A percentile compares a stretch with the other conserved stretches of the same genome.
Conservation (phyloP, 306 rosid genomes). For the Vigna unguiculata region DNA sequence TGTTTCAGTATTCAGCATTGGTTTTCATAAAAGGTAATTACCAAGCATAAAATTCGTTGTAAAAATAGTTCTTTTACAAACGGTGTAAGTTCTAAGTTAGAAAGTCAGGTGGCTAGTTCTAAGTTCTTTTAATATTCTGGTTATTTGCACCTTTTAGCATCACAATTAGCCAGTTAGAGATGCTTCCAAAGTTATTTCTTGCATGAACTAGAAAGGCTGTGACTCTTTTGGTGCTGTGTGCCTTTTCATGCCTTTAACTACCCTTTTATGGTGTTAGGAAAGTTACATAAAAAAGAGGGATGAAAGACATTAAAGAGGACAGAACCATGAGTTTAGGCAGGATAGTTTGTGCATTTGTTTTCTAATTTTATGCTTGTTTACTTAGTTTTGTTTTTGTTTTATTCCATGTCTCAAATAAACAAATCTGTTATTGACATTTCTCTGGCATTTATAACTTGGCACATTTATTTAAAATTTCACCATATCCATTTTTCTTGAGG, state of each 20-base stretch:
- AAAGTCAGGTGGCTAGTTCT: constrained; percentile 13
- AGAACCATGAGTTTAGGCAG: constrained; percentile 1
- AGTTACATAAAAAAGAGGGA: neutral
- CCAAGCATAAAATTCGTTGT: neutral
- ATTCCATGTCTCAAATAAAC: neutral
- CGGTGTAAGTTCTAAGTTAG: neutral
- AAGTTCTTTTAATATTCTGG: constrained; percentile 14
- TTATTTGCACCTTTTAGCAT: neutral
- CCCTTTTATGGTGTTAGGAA: neutral
- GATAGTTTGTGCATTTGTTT: constrained; percentile 17
- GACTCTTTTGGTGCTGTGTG: neutral
- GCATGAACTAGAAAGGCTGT: neutral
- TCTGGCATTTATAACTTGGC: neutral
- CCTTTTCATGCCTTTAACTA: neutral
- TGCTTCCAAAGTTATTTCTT: neutral
- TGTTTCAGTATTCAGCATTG: no score
- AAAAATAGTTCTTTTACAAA: neutral
- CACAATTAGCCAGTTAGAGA: neutral
- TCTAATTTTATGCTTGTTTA: constrained; percentile 17
- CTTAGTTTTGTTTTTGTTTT: neutral
- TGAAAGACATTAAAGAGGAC: constrained; percentile 11
- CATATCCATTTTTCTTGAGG: constrained; percentile 1
- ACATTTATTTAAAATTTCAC: neutral
- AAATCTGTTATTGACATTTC: neutral
- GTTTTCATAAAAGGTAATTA: neutral